Conservation (phyloP, 768 basidiomycete species). For the Tulasnella calospora region DNA sequence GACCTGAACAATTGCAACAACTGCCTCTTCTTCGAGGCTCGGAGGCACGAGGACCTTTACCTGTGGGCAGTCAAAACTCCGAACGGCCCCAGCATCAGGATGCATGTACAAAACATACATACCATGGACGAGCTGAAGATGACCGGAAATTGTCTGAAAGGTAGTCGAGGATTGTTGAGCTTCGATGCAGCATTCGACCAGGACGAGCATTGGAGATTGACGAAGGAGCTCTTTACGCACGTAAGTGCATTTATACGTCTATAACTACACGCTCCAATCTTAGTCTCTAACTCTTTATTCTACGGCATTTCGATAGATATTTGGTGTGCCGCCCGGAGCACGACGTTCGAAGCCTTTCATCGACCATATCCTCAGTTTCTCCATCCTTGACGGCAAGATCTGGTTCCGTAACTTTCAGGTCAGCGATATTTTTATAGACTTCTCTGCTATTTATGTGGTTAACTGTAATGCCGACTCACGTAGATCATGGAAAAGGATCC, state of each 20-base stretch:
- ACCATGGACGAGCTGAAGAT: constrained; percentile 99
- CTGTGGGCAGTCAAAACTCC: constrained; percentile 96
- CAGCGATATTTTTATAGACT: constrained; percentile 30
- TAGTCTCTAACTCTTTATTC: constrained; percentile 1
- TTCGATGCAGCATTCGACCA: constrained; percentile 90
- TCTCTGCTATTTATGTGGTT: not conserved
- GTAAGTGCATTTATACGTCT: constrained; percentile 40
- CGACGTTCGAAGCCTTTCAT: constrained; percentile 93
- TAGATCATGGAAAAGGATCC: constrained; percentile 96
- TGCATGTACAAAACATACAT: constrained; percentile 97
- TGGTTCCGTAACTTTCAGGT: constrained; percentile 99
- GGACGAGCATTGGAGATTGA: constrained; percentile 76
- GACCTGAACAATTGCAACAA: constrained; percentile 98
- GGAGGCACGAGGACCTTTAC: constrained; percentile 92
- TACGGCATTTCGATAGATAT: constrained; percentile 58
- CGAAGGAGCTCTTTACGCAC: constrained; percentile 92
- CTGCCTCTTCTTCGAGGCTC: constrained; percentile 92
- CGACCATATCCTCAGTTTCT: constrained; percentile 96
- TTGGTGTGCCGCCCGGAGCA: constrained; percentile 88
- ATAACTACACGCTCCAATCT: constrained; percentile 3
- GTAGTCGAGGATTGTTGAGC: constrained; percentile 83
- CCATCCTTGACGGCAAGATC: constrained; percentile 89
- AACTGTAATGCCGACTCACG: not conserved
- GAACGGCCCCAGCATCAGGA: constrained; percentile 93
- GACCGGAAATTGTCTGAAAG: constrained; percentile 98